Percentiles rank a stretch among this genome's conserved stretches.
Evolutionary conservation across 2,329 filamentous ascomycete genomes (phyloP).

Genomic region (Ceratocystis colombiana): DNA sequence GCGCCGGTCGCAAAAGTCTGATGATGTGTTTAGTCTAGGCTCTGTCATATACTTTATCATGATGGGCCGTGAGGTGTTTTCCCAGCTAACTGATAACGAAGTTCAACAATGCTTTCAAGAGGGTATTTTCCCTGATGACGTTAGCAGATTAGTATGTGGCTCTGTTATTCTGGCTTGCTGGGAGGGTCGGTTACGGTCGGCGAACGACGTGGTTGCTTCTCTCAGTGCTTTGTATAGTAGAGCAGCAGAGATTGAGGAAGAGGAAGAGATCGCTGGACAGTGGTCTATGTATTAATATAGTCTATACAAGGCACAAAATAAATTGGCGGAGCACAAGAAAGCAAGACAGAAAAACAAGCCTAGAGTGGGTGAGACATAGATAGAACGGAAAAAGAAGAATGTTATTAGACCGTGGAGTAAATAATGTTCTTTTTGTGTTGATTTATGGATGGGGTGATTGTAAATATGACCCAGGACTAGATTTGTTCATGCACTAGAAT

Average conservation of each 20-base stretch:
- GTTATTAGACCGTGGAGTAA: slow-evolving; percentile 13
- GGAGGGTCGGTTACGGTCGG: slow-evolving; percentile 26
- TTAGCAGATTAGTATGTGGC: slow-evolving; percentile 29
- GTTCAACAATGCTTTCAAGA: slow-evolving; percentile 29
- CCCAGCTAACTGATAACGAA: slow-evolving; percentile 30
- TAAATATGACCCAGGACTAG: slow-evolving; percentile 22
- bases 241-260: slow-evolving; percentile 25
- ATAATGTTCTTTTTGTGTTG: slow-evolving; percentile 21
- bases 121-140: slow-evolving; percentile 30
- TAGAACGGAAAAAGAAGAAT: not conserved
- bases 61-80: slow-evolving; percentile 31
- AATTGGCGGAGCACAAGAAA: slow-evolving; percentile 16
- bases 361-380: not conserved
- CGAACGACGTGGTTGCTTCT: slow-evolving; percentile 23
- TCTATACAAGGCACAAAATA: slow-evolving; percentile 16
- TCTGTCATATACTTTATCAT: slow-evolving; percentile 33
- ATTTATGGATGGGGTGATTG: slow-evolving; percentile 25
- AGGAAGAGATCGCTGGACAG: slow-evolving; percentile 26
- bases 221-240: slow-evolving; percentile 24
- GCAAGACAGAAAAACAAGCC: not conserved
- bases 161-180: slow-evolving; percentile 31
- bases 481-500: slow-evolving; percentile 17
- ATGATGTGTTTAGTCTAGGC: slow-evolving; percentile 33
- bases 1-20: slow-evolving; percentile 28
- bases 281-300: slow-evolving; percentile 26